A percentile compares a stretch with the other conserved stretches of the same genome.
Conservation (phyloP, 139 green algal genomes). For the Cymbomonas tetramitiformis region DNA sequence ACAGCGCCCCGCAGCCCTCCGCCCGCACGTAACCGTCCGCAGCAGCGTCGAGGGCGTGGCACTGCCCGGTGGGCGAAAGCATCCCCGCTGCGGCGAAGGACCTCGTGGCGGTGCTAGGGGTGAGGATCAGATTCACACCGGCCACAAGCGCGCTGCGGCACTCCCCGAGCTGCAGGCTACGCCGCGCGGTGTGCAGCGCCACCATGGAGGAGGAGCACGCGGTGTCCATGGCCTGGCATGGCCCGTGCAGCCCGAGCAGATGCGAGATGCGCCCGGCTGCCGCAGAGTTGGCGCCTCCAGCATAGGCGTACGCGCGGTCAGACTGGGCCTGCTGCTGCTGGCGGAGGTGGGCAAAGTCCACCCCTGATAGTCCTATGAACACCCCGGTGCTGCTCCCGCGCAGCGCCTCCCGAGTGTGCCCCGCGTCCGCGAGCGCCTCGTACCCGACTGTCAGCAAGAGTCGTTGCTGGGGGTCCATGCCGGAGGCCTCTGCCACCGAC, state of each 20-base stretch:
- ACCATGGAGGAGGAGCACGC: conserved; percentile 11
- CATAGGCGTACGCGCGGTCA: too few species aligned
- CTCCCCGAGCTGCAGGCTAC: background rate
- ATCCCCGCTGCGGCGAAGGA: conserved; percentile 40
- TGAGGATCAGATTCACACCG: background rate
- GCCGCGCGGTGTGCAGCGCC: background rate
- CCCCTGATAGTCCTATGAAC: too few species aligned
- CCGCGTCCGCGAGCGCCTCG: too few species aligned
- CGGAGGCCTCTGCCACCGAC: too few species aligned
- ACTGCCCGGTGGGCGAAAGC: conserved; percentile 54
- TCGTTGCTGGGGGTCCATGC: too few species aligned
- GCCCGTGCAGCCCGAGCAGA: background rate
- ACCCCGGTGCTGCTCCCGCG: too few species aligned
- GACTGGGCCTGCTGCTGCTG: too few species aligned
- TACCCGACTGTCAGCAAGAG: too few species aligned
- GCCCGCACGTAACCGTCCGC: conserved; percentile 57
- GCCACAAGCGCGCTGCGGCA: background rate
- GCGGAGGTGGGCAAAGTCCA: too few species aligned
- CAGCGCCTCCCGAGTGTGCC: too few species aligned
- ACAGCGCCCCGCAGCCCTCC: conserved; percentile 28
- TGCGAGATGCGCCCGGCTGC: conserved; percentile 38
- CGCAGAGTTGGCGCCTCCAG: conserved; percentile 30
- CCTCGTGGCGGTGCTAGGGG: background rate
- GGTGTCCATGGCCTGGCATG: conserved; percentile 7
- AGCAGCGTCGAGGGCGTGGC: conserved; percentile 62